Conservation (phyloP, 805 yeast species). For the Teunomyces kruisii region DNA sequence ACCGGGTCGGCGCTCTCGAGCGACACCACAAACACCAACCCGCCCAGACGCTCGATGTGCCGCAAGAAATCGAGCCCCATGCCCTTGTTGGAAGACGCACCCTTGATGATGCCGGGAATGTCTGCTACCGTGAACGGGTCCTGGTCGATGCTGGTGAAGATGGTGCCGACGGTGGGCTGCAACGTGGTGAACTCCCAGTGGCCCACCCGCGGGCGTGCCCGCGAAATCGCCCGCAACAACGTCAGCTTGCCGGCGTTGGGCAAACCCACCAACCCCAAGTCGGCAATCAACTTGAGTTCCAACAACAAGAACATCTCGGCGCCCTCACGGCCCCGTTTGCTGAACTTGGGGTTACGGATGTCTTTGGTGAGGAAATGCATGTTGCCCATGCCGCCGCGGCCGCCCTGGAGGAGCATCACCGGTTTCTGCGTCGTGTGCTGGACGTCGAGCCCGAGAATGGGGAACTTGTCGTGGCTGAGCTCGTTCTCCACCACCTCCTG, state of each 20-base stretch:
- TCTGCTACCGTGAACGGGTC: conserved; percentile 91
- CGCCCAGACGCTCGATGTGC: conserved; percentile 89
- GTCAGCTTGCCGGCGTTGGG: conserved; percentile 98
- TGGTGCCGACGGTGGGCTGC: conserved; percentile 90
- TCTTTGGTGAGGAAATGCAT: conserved; percentile 87
- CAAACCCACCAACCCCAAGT: conserved; percentile 88
- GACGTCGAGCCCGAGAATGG: conserved; percentile 79
- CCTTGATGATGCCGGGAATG: conserved; percentile 92
- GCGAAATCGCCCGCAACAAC: conserved; percentile 77
- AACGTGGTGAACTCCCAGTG: conserved; percentile 97
- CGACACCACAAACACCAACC: conserved; percentile 82
- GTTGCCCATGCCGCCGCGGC: conserved; percentile 93
- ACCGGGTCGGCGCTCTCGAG: conserved; percentile 69
- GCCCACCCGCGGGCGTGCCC: conserved; percentile 88
- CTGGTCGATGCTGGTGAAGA: conserved; percentile 60
- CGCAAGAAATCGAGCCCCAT: conserved; percentile 92
- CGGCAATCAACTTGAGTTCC: conserved; percentile 88
- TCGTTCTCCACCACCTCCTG: conserved; percentile 57
- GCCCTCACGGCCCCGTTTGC: conserved; percentile 75
- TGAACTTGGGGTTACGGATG: conserved; percentile 86
- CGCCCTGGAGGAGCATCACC: conserved; percentile 72
- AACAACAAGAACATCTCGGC: conserved; percentile 66
- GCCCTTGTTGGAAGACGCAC: conserved; percentile 83
- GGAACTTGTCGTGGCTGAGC: conserved; percentile 63
- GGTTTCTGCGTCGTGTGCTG: conserved; percentile 49